Conservation (phyloP, 768 basidiomycete species). For the Boletus sp. region DNA sequence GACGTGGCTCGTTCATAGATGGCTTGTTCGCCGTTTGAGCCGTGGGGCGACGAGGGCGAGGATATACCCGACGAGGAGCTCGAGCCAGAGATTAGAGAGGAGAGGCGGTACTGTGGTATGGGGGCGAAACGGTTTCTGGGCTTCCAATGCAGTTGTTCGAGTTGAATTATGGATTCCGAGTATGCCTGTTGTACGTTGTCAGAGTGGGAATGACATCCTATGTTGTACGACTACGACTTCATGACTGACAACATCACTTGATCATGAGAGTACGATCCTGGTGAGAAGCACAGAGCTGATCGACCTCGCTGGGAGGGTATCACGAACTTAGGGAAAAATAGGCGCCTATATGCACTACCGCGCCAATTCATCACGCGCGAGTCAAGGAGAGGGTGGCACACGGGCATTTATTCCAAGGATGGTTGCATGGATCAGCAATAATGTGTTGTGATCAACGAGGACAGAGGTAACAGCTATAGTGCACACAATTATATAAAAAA, state of each 20-base stretch:
- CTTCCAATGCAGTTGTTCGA: constrained; percentile 94
- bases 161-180: constrained; percentile 38
- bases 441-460: neutral
- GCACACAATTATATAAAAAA: constrained; percentile 8
- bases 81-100: constrained; percentile 61
- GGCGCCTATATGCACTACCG: neutral
- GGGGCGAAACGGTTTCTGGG: constrained; percentile 77
- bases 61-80: constrained; percentile 44
- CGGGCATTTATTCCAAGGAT: neutral
- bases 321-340: neutral
- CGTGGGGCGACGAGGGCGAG: constrained; percentile 79
- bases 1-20: constrained; percentile 50
- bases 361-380: no score
- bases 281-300: no score
- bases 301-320: no score
- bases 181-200: neutral
- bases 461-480: neutral
- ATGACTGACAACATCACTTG: no score
- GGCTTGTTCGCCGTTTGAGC: constrained; percentile 80
- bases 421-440: neutral
- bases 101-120: constrained; percentile 72
- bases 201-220: neutral
- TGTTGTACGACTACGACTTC: no score
- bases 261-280: no score
- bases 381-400: neutral